Percentiles rank a stretch among this genome's conserved stretches.
These are phyloP conservation scores for Scleromitrula shiraiana DNA, from an alignment of 2,329 filamentous ascomycete genomes.

Conservation along the genomic window DNA sequence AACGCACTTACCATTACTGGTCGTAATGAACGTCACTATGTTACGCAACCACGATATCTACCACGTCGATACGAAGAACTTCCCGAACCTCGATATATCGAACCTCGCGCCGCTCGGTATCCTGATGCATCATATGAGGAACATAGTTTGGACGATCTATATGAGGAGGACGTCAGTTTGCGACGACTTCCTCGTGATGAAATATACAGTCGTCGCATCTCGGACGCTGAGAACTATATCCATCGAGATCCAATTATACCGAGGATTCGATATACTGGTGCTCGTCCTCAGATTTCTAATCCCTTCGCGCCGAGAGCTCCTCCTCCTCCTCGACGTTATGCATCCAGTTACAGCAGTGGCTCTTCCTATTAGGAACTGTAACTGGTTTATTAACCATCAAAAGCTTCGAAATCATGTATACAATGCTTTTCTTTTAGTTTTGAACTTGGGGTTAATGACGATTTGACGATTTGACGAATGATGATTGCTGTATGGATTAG, in stretches of 20 bases:
- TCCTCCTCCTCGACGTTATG: conserved; percentile 5
- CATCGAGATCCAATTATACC: not conserved
- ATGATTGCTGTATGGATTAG: too few relatives aligned
- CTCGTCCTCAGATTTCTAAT: conserved; percentile 7
- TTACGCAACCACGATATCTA: not conserved
- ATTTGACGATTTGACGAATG: not conserved
- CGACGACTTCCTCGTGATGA: conserved; percentile 3
- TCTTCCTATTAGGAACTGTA: not conserved
- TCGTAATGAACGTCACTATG: conserved; percentile 3
- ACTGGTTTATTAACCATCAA: too few relatives aligned
- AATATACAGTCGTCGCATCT: not conserved
- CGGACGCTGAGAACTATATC: conserved; percentile 1
- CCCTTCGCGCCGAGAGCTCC: conserved; percentile 1
- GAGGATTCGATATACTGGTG: conserved; percentile 5
- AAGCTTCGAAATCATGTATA: not conserved
- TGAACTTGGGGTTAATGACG: too few relatives aligned
- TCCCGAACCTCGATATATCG: conserved; percentile 2
- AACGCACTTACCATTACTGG: conserved; percentile 4
- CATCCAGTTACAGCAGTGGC: conserved; percentile 1
- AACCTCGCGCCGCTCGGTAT: conserved; percentile 8
- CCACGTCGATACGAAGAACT: conserved; percentile 10
- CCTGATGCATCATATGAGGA: not conserved
- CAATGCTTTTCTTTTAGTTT: not conserved
- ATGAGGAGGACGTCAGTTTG: not conserved
- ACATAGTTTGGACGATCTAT: not conserved